Base-by-base conservation (phyloP, 2,329 filamentous ascomycete species). In the Fulvia fulva region DNA sequence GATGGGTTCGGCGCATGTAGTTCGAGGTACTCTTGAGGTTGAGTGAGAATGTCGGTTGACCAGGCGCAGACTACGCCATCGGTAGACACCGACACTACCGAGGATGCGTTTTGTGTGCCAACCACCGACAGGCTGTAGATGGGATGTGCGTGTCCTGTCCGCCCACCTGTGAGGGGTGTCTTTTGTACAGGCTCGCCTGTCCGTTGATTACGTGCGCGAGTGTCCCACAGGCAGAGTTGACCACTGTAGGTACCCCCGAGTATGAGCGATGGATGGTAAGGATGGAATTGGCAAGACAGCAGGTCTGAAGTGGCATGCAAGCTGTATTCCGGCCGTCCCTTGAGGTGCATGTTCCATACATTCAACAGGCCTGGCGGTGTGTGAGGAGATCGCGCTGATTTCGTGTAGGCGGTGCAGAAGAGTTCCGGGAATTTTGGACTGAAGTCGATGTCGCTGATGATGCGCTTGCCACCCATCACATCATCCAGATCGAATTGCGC, bases 261-360 rank as follows among this genome's bases (percentile, higher is more conserved):
- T 68, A 99, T 95, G 55, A 99, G 82, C 67, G 96, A 97, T 4
- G 93, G 93, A 73, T 99, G 94, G 72, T 97, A 97, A 0, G 94
- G 94, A n/a, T 94, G 97, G 76, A 99, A 99, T 66, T 94, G 95
- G 63, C 94, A 94, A 0, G 92, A 90, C 14, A 99, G 82, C 54
- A 99, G 91, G 75, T 99, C 94, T 46, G 92, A 97, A 61, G 95
- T 93, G 9, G 93, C 92, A 68, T 96, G 92, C 74, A 99, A 97
- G 58, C 96, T 87, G 75, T 96, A 97, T 79, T 99, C 94, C 1
- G 94, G 91, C 28, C 94, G 86, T 66, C 94, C 90, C 67, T 95
- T 92, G 73, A 97, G 87, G 74, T 97, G 92, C 70, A 91, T 83
- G 71, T 97, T 99, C 95, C 95, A 99, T 32, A 99, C 88, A 73